Evolutionary conservation across 352 stramenopile species (phyloP).

Genomic region (Pythium biforme): DNA sequence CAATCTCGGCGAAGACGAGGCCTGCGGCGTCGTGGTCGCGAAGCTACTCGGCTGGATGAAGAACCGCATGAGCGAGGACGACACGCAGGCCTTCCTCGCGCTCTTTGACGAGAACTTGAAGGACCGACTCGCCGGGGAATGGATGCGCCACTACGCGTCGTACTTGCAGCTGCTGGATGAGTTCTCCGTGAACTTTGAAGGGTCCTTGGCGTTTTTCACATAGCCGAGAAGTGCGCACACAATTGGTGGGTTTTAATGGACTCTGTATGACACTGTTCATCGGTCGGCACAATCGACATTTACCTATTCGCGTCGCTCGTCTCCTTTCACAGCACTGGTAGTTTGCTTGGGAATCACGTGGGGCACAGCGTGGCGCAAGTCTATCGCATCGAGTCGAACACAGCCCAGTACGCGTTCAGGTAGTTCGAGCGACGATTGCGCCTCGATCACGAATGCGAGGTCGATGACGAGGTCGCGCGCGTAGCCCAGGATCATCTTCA

Average conservation of each 20-base stretch:
- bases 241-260: not conserved
- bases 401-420: slow-evolving; percentile 73
- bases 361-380: slow-evolving; percentile 52
- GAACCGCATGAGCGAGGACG: slow-evolving; percentile 42
- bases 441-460: slow-evolving; percentile 82
- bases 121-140: slow-evolving; percentile 57
- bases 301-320: not conserved
- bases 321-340: not conserved
- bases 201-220: slow-evolving; percentile 64
- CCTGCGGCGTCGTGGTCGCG: slow-evolving; percentile 48
- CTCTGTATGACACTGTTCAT: too few species aligned
- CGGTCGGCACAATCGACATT: too few species aligned
- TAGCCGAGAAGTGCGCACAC: slow-evolving; percentile 17
- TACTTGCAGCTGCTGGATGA: slow-evolving; percentile 65
- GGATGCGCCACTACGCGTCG: slow-evolving; percentile 66
- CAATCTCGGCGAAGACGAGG: slow-evolving; percentile 50
- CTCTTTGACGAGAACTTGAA: slow-evolving; percentile 55
- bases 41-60: slow-evolving; percentile 76
- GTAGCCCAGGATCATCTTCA: slow-evolving; percentile 73
- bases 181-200: slow-evolving; percentile 63
- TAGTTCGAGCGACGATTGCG: slow-evolving; percentile 61
- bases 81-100: slow-evolving; percentile 50
- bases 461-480: slow-evolving; percentile 75
- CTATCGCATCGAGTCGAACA: slow-evolving; percentile 66
- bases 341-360: slow-evolving; percentile 21